phyloP scores from a whole-genome alignment of 106 monocot genomes.

The Amphibolis antarctica region DNA sequence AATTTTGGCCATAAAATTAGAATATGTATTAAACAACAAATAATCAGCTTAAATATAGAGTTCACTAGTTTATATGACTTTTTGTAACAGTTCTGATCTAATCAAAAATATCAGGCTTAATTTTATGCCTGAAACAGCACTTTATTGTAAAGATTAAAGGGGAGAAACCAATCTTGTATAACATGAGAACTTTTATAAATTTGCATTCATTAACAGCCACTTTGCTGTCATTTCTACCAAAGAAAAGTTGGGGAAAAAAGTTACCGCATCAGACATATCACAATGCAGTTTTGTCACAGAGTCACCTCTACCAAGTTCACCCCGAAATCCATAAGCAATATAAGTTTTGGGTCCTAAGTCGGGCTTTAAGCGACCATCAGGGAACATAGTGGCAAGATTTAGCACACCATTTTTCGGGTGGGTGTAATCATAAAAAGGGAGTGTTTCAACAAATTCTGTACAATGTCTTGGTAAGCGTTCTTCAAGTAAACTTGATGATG shows the following conservation, averaged over 20 bases:
- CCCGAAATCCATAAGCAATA: constrained; percentile 6
- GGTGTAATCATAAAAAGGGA: constrained; percentile 8
- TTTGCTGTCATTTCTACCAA: too few species aligned
- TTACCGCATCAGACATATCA: constrained; percentile 14
- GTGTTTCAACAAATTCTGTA: not conserved
- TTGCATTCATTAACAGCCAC: too few species aligned
- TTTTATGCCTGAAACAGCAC: too few species aligned
- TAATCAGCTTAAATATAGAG: too few species aligned
- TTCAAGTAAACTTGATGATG: constrained; percentile 5
- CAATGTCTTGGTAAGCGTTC: constrained; percentile 11
- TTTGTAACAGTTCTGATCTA: too few species aligned
- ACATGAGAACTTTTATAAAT: too few species aligned
- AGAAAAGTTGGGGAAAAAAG: too few species aligned
- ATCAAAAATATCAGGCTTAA: too few species aligned
- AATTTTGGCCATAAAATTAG: not conserved
- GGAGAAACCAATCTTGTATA: too few species aligned
- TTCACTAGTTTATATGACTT: too few species aligned
- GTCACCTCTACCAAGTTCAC: constrained; percentile 10
- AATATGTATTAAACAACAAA: too few species aligned
- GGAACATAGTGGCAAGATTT: constrained; percentile 5
- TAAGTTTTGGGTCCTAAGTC: constrained; percentile 8
- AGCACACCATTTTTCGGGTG: not conserved
- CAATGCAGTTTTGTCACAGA: constrained; percentile 10
- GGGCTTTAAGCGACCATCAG: constrained; percentile 6
- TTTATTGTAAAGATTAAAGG: too few species aligned